Conservation (phyloP, 352 stramenopile species). For the Phytopythium chamaehyphon region DNA sequence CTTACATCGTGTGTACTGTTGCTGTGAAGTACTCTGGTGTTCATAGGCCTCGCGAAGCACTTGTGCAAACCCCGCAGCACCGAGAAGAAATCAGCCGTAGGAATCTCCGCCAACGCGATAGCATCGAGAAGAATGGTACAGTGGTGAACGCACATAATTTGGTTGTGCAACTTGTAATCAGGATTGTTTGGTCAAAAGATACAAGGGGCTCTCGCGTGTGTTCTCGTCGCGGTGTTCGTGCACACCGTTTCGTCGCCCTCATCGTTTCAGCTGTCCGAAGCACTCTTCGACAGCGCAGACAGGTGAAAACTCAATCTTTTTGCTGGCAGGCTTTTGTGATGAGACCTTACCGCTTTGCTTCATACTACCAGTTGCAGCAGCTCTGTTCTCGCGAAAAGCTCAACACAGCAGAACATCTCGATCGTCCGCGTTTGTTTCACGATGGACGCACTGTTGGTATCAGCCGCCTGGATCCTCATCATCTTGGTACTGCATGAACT, state of each 20-base stretch:
- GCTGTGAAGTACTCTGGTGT: constrained; percentile 29
- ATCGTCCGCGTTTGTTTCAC: constrained; percentile 28
- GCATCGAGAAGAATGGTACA: constrained; percentile 25
- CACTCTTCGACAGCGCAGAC: constrained; percentile 23
- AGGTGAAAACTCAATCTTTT: constrained; percentile 24
- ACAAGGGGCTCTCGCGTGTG: constrained; percentile 20
- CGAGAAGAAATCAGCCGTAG: no score
- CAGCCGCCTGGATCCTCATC: constrained; percentile 46
- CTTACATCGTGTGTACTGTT: constrained; percentile 23
- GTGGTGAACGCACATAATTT: not conserved
- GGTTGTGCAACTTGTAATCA: not conserved
- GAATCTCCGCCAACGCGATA: no score
- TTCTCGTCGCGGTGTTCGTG: constrained; percentile 26
- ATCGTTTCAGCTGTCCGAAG: constrained; percentile 32
- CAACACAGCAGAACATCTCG: constrained; percentile 12
- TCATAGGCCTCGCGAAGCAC: constrained; percentile 31
- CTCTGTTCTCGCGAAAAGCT: constrained; percentile 12
- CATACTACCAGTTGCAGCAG: constrained; percentile 20
- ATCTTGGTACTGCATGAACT: constrained; percentile 27
- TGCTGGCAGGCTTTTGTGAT: not conserved
- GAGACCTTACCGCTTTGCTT: not conserved
- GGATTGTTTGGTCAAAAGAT: constrained; percentile 15
- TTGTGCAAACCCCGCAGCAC: not conserved
- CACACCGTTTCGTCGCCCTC: constrained; percentile 41
- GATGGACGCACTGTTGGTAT: constrained; percentile 38